Base-by-base conservation (phyloP, 805 yeast species). In the Cyberlindnera misumaiensis region DNA sequence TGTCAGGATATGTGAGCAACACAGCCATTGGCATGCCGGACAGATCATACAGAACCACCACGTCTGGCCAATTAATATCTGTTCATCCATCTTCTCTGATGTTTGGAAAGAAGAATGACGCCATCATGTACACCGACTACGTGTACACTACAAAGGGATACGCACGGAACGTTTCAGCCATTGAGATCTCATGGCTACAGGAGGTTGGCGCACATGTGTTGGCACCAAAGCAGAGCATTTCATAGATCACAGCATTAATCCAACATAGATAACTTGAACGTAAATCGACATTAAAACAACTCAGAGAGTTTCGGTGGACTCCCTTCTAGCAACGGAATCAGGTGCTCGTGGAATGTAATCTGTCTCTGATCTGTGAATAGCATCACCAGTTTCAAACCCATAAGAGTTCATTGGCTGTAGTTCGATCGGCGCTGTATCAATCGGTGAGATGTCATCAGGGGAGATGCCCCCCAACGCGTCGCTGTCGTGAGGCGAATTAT, bases 21-120 rank as follows among this genome's bases (percentile, higher is more conserved):
- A 80, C 96, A 0, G 98, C 98, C 0, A 75, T 93, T 14, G 95
- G 96, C 10, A 76, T 85, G 77, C 96, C 97, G 0, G 97, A 93
- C 59, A 72, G 97, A 53, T 83, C 96, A 4, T 93, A 81, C 63
- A 70, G 94, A 55, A 88, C 97, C 0, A 81, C 88, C 6, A 65
- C 81, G 22, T 76, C 83, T 2, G 95, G 95, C 18, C 96, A 87
- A 58, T 67, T 85, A 25, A 77, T 90, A 34, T 78, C 93, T 35
- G 77, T 90, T 10, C 97, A 90, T 55, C 97, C 97, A 0, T 83
- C 95, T 0, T 86, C 96, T 0, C 63, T 84, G 59, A 63, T 93
- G 30, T 93, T 90, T 61, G 96, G 96, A 6, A 73, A 74, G 47
- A 73, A 75, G 48, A 69, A 78, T 32, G 95, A 90, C 48, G 95